A percentile compares a stretch with the other conserved stretches of the same genome.
Evolutionary conservation across 1,284 basidiomycete species (phyloP).

Genomic region (Sporisorium sorghi): DNA sequence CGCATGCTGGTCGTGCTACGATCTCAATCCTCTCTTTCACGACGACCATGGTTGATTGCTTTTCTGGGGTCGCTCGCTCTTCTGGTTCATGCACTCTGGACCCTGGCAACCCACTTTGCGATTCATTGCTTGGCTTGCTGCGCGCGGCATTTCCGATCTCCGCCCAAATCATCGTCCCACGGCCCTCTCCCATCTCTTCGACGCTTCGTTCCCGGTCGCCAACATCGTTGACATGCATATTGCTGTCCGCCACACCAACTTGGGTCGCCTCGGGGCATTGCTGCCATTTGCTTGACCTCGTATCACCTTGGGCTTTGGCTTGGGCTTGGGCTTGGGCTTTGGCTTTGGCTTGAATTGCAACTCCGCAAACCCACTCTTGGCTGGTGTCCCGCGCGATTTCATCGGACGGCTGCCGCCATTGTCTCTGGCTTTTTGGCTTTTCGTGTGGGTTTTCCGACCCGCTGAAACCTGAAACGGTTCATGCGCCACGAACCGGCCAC

Average conservation of each 20-base stretch:
- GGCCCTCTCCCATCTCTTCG: not conserved
- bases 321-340: conserved; percentile 1
- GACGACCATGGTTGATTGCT: not conserved
- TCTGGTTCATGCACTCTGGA: conserved; percentile 2
- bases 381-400: conserved; percentile 4
- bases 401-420: conserved; percentile 1
- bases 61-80: not conserved
- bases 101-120: conserved; percentile 2
- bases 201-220: not conserved
- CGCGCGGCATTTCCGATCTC: not conserved
- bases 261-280: conserved; percentile 1
- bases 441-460: not conserved
- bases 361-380: conserved; percentile 14
- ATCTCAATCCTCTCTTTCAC: not conserved
- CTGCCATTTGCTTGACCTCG: too few species aligned
- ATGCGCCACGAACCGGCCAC: conserved; percentile 9
- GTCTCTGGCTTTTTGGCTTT: conserved; percentile 3
- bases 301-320: not conserved
- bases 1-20: not conserved
- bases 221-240: not conserved
- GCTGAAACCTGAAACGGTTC: conserved; percentile 1
- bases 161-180: not conserved
- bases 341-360: too few species aligned
- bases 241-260: not conserved
- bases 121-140: conserved; percentile 3